Base-by-base conservation (phyloP, 176 grass and related monocot genomes). In the Saccharum officinarum region DNA sequence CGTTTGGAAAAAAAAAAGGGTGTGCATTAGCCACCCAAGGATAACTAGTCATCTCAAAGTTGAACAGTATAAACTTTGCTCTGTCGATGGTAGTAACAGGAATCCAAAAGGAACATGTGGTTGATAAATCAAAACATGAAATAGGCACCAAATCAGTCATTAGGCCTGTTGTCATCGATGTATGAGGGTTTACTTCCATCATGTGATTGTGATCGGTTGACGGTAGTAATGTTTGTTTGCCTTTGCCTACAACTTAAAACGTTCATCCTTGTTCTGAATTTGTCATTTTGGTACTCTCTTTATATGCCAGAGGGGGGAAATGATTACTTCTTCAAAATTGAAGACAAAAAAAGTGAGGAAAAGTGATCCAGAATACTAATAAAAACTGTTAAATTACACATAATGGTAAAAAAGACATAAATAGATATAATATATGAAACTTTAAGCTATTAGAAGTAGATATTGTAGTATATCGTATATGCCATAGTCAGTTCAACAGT, bases 221-320 rank as follows among this genome's bases (percentile, higher is more conserved):
- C 64, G 20, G 17, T 12, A 38, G 28, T 17, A 82, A 49, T 0
- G 16, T 22, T 62, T 86, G 69, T 75, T 86, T 85, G 74, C 73
- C 72, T 82, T 79, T 88, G 13, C 74, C 84, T 75, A 74, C 46
- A 76, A 36, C 57, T 69, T 69, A 71, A 75, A 45, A 60, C 67
- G 73, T 38, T 72, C 26, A 49, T 38, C 42, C 23, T 81, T 88
- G 79, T 16, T 87, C 79, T 60, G 45, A 69, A 30, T 42, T 70
- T 81, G n/a, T 42, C 18, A 37, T 47, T 82, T 78, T 79, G 69
- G 59, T 62, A 73, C 72, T 92, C 46, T 78, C 63, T 83, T 64
- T 45, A n/a, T 57, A 85, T 82, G 80, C 54, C 49, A 73, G 37
- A 39, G 82, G 61, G 8, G 55, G 17, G 6, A 74, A 11, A 65